Base-by-base conservation (phyloP, 106 monocot species). In the Apostasia ramifera region DNA sequence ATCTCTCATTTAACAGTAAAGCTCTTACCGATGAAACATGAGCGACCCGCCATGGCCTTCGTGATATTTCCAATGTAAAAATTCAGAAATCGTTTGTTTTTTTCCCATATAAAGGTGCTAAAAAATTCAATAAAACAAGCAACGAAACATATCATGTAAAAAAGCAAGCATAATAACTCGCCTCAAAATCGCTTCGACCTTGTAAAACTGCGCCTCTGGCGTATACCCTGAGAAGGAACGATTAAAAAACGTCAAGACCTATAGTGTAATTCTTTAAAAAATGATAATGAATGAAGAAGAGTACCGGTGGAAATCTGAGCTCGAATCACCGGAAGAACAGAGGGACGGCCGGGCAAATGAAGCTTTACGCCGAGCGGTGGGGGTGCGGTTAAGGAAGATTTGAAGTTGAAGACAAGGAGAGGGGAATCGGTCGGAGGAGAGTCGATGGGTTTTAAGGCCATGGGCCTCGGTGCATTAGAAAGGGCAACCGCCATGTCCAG, bases 21-120 rank as follows among this genome's bases (percentile, higher is more conserved):
- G 13, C 8, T 49, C 88, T 79, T 45, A 93, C 93, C 78, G 93
- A 85, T 44, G 93, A 93, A 71, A 93, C 93, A 69, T 89, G 89
- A 1, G 83, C 38, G 3, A 81, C 83, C 70, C 93, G 70, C 93
- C 93, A 93, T 9, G 89, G 89, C 81, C 89, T 93, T 78, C 15
- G 8, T 8, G 53, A 47, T 57, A 71, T 45, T 63, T 48, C 2
- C 53, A 61, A 10, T 46, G 13, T 13, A 0, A 57, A 59, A 6
- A 64, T 50, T 42, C 51, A 15, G 61, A 59, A 39, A 50, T 52
- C 54, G 37, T 59, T 47, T 10, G 65, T 4, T 38, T 48, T 0
- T 8, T 45, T 43, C 7, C 44, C 5, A 49, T 2, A 59, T 2
- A 38, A 74, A 44, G 12, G 68, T 15, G 6, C 7, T 10, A 55